Conservation (phyloP, 495 filamentous ascomycete genomes). For the Penicillium diatomitis region DNA sequence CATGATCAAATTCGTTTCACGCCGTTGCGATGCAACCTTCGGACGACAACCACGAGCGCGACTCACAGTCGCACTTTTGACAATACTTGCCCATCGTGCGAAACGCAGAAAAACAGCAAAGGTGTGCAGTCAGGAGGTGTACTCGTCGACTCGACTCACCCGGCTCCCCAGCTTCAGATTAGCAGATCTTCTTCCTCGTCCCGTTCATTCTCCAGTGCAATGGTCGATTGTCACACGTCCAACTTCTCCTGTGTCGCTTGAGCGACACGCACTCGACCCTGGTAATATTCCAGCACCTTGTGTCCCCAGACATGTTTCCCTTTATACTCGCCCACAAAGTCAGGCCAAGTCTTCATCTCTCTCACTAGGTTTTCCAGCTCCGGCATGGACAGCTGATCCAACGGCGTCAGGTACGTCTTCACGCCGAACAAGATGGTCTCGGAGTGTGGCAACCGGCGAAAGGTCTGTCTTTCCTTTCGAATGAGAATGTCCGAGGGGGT, state of each 20-base stretch:
- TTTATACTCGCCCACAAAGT: slow-evolving; percentile 44
- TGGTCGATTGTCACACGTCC: slow-evolving; percentile 11
- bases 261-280: slow-evolving; percentile 9
- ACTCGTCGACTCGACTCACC: no score
- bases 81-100: neutral
- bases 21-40: no score
- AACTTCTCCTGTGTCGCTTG: slow-evolving; percentile 8
- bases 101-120: slow-evolving; percentile 6
- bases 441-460: slow-evolving; percentile 39
- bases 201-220: no score
- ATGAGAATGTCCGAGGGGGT: slow-evolving; percentile 36
- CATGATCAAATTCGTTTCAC: no score
- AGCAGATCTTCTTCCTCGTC: no score
- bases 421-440: slow-evolving; percentile 45
- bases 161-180: no score
- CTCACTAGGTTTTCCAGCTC: slow-evolving; percentile 35
- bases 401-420: slow-evolving; percentile 39
- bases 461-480: slow-evolving; percentile 47
- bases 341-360: slow-evolving; percentile 45
- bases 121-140: neutral
- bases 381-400: slow-evolving; percentile 38
- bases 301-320: slow-evolving; percentile 42
- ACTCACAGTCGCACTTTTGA: no score
- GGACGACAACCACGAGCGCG: no score
- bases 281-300: slow-evolving; percentile 36